phyloP scores from a whole-genome alignment of 192 early-diverging fungal species.

The Podila epigama region DNA sequence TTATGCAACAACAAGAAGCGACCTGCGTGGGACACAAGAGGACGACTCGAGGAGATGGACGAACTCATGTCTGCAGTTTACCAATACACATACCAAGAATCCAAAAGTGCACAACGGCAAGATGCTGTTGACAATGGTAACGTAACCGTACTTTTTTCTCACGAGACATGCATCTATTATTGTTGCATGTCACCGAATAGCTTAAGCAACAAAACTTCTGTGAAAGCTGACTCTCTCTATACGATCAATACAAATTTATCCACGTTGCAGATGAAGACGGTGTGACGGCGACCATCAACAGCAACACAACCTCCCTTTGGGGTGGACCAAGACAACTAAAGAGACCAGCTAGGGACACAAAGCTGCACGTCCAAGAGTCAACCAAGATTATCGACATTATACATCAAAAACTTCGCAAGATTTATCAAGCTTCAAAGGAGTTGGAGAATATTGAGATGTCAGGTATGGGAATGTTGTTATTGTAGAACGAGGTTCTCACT shows the following conservation, averaged over 20 bases:
- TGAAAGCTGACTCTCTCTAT: no score
- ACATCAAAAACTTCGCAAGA: not conserved
- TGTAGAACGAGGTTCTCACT: not conserved
- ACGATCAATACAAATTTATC: no score
- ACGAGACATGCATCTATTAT: not conserved
- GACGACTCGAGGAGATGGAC: not conserved
- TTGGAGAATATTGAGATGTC: not conserved
- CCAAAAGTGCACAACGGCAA: not conserved
- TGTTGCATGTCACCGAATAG: no score
- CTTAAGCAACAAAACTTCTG: no score
- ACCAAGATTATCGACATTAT: not conserved
- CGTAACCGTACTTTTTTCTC: not conserved
- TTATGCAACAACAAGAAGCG: not conserved
- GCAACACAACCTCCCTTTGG: not conserved
- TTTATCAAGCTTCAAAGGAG: not conserved
- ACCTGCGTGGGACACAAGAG: not conserved
- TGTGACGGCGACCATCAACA: not conserved
- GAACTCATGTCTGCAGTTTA: not conserved
- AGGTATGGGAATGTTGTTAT: not conserved
- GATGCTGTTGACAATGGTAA: not conserved
- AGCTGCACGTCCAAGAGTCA: not conserved
- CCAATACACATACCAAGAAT: not conserved
- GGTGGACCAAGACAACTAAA: not conserved
- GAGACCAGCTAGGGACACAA: not conserved
- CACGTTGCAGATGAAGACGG: no score